Conservation (phyloP, 129 eudicot species). For the Flaveria bidentis region DNA sequence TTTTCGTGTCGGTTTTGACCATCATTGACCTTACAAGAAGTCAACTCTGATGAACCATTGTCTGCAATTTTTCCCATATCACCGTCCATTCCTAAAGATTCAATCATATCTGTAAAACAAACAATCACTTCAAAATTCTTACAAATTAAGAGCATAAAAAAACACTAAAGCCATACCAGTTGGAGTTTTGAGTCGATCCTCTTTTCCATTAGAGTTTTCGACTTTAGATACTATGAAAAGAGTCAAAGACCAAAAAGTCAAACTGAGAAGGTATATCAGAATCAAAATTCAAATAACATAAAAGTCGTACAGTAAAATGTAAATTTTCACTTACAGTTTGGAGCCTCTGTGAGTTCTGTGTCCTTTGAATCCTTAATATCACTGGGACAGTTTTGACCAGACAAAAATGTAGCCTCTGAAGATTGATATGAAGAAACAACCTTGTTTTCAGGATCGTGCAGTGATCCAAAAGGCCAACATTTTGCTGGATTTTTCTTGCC, state of each 20-base stretch:
- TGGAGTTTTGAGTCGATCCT: constrained; percentile 12
- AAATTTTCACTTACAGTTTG: constrained; percentile 12
- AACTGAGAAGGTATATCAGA: constrained; percentile 6
- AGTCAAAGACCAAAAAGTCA: constrained; percentile 17
- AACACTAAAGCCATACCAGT: constrained; percentile 19
- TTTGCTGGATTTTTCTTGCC: constrained; percentile 34
- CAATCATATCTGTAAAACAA: constrained; percentile 29
- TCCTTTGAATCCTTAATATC: constrained; percentile 15
- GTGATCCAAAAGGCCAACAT: constrained; percentile 44
- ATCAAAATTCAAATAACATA: constrained; percentile 14
- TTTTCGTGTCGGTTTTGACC: constrained; percentile 2
- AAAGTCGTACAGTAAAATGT: neutral
- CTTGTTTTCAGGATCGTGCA: constrained; percentile 23
- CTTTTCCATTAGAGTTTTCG: constrained; percentile 2
- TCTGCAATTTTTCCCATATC: constrained; percentile 8
- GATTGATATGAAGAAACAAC: constrained; percentile 20
- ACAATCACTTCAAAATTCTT: neutral
- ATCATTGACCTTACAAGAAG: constrained; percentile 7
- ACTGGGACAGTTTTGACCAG: neutral
- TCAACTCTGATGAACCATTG: constrained; percentile 12
- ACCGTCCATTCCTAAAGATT: neutral
- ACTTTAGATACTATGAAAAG: neutral
- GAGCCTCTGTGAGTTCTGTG: constrained; percentile 26
- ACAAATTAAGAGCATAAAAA: constrained; percentile 11
- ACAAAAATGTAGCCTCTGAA: no score